phyloP scores from a whole-genome alignment of 768 basidiomycete genomes.

The Trametes cubensis region DNA sequence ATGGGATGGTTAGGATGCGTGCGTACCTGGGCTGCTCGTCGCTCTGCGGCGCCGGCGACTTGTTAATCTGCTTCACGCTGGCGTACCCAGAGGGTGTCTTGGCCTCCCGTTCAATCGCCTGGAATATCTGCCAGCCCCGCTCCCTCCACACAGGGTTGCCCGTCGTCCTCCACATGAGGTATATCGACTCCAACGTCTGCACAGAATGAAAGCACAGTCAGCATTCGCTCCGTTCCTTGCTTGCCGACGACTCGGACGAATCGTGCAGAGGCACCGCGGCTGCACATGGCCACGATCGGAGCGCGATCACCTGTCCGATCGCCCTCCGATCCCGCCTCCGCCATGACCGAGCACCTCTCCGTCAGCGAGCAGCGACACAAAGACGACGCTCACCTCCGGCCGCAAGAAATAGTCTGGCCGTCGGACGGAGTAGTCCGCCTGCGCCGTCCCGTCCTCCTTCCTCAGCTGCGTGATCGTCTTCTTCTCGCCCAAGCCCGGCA shows the following conservation, averaged over 20 bases:
- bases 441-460: constrained; percentile 24
- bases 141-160: constrained; percentile 70
- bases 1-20: background rate
- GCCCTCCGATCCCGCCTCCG: too few relatives aligned
- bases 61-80: constrained; percentile 52
- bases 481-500: constrained; percentile 57
- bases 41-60: constrained; percentile 39
- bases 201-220: background rate
- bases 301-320: too few relatives aligned
- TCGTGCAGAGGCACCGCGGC: background rate
- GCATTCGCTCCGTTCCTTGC: background rate
- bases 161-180: constrained; percentile 70
- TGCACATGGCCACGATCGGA: too few relatives aligned
- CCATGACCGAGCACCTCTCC: background rate
- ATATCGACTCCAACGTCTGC: constrained; percentile 75
- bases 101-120: constrained; percentile 62
- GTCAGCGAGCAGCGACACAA: background rate
- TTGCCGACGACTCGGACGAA: too few relatives aligned
- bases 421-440: constrained; percentile 53
- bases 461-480: constrained; percentile 40
- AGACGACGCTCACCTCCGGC: constrained; percentile 60
- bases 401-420: constrained; percentile 58
- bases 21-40: constrained; percentile 78
- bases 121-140: constrained; percentile 70
- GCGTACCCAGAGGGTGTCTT: constrained; percentile 67